A percentile compares a stretch with the other conserved stretches of the same genome.
Conservation (phyloP, 2,329 filamentous ascomycete species). For the Phoma sp. region DNA sequence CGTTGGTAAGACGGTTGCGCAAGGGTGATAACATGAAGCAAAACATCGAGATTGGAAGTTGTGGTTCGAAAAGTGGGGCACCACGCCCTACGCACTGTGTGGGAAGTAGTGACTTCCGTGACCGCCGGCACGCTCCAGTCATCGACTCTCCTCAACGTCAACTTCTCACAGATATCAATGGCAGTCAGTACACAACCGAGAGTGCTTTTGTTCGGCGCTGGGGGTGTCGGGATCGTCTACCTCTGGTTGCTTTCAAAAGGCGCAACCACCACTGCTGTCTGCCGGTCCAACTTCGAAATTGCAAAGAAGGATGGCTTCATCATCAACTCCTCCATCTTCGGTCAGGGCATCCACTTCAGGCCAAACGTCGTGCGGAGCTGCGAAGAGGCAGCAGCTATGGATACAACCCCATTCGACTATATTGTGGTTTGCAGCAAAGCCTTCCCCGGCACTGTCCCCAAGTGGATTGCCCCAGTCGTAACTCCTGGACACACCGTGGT, state of each 20-base stretch:
- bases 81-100: constrained; percentile 7
- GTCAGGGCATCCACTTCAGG: constrained; percentile 42
- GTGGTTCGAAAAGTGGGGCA: constrained; percentile 10
- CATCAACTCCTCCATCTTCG: constrained; percentile 51
- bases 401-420: constrained; percentile 52
- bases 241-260: constrained; percentile 52
- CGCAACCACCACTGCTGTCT: constrained; percentile 53
- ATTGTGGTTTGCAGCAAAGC: constrained; percentile 58
- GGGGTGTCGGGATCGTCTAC: constrained; percentile 54
- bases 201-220: constrained; percentile 53
- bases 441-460: constrained; percentile 49
- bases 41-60: not conserved
- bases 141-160: not conserved
- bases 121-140: constrained; percentile 1
- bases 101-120: not conserved
- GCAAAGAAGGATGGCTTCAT: constrained; percentile 52
- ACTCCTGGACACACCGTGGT: constrained; percentile 57
- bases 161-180: constrained; percentile 15
- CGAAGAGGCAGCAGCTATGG: constrained; percentile 42
- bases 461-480: constrained; percentile 52
- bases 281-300: constrained; percentile 55
- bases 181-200: constrained; percentile 18
- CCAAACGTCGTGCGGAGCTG: constrained; percentile 48
- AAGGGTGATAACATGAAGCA: not conserved
- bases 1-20: not conserved